Conservation (phyloP, 208 protist genomes). For the Acanthamoeba sp. region DNA sequence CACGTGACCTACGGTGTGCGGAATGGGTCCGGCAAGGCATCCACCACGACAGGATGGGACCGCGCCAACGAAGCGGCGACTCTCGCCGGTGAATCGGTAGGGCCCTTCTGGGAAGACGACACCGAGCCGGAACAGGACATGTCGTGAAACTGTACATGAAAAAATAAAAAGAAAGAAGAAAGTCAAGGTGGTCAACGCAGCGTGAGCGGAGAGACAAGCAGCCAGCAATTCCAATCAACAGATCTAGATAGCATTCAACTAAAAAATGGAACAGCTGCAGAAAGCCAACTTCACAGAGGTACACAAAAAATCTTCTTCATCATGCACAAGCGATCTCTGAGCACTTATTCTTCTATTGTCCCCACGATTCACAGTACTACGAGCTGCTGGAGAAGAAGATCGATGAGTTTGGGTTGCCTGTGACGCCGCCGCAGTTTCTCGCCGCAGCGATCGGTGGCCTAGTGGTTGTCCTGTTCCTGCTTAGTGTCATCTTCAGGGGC, state of each 20-base stretch:
- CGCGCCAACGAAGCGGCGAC: not conserved
- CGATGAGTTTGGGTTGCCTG: constrained; percentile 9
- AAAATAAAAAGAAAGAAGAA: no score
- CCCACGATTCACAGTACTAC: constrained; percentile 33
- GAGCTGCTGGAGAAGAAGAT: constrained; percentile 15
- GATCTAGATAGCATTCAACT: not conserved
- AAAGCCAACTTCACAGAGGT: constrained; percentile 30
- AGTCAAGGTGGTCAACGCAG: no score
- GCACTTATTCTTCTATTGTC: not conserved
- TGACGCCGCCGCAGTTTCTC: constrained; percentile 38
- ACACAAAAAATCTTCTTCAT: not conserved
- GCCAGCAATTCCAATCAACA: not conserved
- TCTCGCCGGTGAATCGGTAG: not conserved
- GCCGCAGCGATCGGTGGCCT: not conserved
- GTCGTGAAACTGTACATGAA: no score
- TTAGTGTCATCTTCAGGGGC: not conserved
- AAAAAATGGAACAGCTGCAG: not conserved
- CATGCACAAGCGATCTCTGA: not conserved
- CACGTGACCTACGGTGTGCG: no score
- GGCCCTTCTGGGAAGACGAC: not conserved
- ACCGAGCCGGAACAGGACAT: no score
- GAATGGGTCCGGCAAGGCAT: not conserved
- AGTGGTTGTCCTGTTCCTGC: constrained; percentile 38
- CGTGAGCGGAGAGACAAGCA: no score
- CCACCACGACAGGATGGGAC: not conserved